These are phyloP conservation scores for Cladorrhinum samala DNA, from an alignment of 495 filamentous ascomycete genomes.

Conservation along the genomic window DNA sequence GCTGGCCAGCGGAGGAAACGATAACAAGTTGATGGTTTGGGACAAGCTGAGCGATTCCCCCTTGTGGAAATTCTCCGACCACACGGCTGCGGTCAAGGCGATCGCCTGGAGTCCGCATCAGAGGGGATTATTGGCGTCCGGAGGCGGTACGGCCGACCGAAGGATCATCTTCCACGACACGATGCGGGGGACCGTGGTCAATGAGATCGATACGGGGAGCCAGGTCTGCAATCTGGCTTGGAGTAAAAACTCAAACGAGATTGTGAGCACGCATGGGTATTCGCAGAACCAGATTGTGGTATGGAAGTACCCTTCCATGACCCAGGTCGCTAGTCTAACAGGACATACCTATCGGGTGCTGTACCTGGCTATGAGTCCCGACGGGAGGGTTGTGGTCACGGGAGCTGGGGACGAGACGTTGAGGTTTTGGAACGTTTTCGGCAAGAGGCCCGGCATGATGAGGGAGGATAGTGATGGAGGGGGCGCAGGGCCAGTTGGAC, in stretches of 20 bases:
- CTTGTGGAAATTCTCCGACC: conserved; percentile 84
- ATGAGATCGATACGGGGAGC: conserved; percentile 88
- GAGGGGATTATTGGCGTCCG: conserved; percentile 85
- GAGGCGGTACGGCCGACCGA: conserved; percentile 90
- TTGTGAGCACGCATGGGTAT: conserved; percentile 97
- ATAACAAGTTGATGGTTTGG: conserved; percentile 98
- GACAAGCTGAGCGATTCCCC: conserved; percentile 85
- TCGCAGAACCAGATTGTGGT: conserved; percentile 96
- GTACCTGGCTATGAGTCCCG: conserved; percentile 95
- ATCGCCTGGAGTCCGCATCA: conserved; percentile 99
- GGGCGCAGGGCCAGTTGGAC: conserved; percentile 1
- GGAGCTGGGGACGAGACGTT: conserved; percentile 95
- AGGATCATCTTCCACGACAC: conserved; percentile 98
- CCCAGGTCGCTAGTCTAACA: conserved; percentile 87
- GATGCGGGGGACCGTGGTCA: conserved; percentile 64
- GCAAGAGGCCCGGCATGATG: conserved; percentile 48
- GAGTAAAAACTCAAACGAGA: conserved; percentile 92
- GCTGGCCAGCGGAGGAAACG: conserved; percentile 93
- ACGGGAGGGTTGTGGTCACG: conserved; percentile 88
- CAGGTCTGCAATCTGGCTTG: conserved; percentile 97
- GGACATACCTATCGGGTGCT: conserved; percentile 95
- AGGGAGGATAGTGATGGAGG: conserved; percentile 40
- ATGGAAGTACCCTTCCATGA: conserved; percentile 98
- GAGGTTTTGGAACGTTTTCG: conserved; percentile 94
- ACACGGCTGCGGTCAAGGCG: conserved; percentile 92